Percentiles rank a stretch among this genome's conserved stretches.
phyloP scores from a whole-genome alignment of 2,329 filamentous ascomycete species.

The Apiospora rasikravindrae region DNA sequence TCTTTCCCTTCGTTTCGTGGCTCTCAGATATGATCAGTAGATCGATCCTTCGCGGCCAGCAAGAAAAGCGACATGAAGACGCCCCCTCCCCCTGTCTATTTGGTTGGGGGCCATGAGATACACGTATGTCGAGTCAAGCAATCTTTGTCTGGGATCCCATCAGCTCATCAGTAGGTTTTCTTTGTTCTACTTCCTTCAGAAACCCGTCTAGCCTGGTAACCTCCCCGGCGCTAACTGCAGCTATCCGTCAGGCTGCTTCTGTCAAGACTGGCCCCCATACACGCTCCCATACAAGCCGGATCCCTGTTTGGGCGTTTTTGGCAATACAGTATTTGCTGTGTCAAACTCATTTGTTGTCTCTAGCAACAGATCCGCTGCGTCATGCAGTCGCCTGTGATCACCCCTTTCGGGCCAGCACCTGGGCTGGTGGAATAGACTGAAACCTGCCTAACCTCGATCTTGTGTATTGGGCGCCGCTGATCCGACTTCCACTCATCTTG shows the following conservation, averaged over 20 bases:
- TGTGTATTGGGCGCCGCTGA: conserved; percentile 33
- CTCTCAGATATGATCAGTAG: conserved; percentile 30
- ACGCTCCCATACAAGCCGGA: conserved; percentile 45
- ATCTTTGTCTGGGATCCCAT: conserved; percentile 44
- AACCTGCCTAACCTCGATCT: conserved; percentile 45
- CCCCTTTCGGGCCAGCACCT: conserved; percentile 43
- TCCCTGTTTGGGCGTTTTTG: conserved; percentile 47
- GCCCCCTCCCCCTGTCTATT: conserved; percentile 28
- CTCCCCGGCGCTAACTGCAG: conserved; percentile 54
- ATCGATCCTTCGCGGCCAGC: conserved; percentile 29
- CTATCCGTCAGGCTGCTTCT: conserved; percentile 48
- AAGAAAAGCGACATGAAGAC: conserved; percentile 25
- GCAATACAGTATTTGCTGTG: conserved; percentile 46
- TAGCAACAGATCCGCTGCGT: conserved; percentile 43
- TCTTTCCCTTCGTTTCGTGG: conserved; percentile 28
- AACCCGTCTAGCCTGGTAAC: conserved; percentile 42
- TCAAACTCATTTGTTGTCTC: conserved; percentile 48
- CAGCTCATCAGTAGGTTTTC: conserved; percentile 43
- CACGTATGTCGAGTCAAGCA: conserved; percentile 63
- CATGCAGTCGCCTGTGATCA: conserved; percentile 47
- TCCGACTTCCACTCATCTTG: conserved; percentile 35
- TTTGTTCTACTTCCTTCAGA: conserved; percentile 52
- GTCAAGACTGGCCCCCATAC: conserved; percentile 43
- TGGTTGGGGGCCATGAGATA: conserved; percentile 39
- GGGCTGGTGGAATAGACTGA: conserved; percentile 45